Percentiles rank a stretch among this genome's conserved stretches.
Evolutionary conservation across 805 yeast species (phyloP).

Genomic region (Schwanniomyces vanrijiae): DNA sequence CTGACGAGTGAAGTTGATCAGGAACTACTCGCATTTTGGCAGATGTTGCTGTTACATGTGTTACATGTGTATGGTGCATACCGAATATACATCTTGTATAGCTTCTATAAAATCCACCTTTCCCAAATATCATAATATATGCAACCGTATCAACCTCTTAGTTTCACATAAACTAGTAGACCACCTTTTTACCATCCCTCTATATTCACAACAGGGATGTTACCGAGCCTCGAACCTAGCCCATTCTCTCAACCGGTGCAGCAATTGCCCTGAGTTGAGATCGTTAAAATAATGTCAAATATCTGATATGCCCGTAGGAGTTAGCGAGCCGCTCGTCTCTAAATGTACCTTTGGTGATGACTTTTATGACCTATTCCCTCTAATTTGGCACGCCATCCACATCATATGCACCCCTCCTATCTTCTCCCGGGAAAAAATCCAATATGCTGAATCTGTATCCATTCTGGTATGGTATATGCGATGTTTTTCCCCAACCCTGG

Average conservation of each 20-base stretch:
- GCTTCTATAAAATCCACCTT: too few species aligned
- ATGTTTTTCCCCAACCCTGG: not conserved
- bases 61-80: too few species aligned
- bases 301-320: not conserved
- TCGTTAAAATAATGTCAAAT: not conserved
- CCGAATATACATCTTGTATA: too few species aligned
- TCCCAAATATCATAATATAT: too few species aligned
- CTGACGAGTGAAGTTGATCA: not conserved
- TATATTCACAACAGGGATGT: too few species aligned
- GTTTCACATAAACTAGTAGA: too few species aligned
- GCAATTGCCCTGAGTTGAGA: not conserved
- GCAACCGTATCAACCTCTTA: too few species aligned
- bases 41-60: not conserved
- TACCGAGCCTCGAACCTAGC: too few species aligned
- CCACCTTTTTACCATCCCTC: too few species aligned
- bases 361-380: not conserved
- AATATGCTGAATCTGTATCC: not conserved
- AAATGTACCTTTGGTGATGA: not conserved
- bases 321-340: not conserved
- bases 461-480: not conserved
- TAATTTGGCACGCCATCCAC: too few species aligned
- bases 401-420: not conserved
- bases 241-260: not conserved
- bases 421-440: not conserved
- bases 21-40: not conserved